phyloP scores from a whole-genome alignment of 139 green algal genomes.

The Zygnema circumcarinatum region DNA sequence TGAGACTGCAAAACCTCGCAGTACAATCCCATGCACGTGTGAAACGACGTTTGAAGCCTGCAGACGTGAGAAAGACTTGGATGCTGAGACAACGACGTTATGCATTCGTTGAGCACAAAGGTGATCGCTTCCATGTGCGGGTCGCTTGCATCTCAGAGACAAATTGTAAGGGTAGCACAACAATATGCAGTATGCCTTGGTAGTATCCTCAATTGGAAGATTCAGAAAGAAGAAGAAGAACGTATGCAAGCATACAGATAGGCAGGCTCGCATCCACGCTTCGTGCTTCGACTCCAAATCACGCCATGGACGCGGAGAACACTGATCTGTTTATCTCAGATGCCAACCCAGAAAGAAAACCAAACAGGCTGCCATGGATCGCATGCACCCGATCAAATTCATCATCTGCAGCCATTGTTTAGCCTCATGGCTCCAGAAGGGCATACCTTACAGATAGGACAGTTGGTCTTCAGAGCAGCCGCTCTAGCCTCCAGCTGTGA shows the following conservation, averaged over 20 bases:
- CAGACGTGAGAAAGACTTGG: not conserved
- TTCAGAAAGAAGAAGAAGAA: too few species aligned
- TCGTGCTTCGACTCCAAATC: too few species aligned
- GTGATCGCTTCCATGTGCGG: not conserved
- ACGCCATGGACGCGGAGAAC: not conserved
- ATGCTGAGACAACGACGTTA: not conserved
- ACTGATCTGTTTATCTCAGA: not conserved
- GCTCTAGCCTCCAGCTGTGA: conserved; percentile 48
- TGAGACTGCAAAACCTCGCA: conserved; percentile 18
- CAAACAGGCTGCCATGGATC: not conserved
- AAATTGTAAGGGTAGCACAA: not conserved
- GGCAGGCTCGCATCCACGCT: too few species aligned
- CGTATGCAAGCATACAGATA: too few species aligned
- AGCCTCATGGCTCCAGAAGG: not conserved
- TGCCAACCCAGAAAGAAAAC: not conserved
- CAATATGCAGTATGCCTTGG: not conserved
- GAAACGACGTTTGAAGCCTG: not conserved
- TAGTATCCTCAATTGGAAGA: too few species aligned
- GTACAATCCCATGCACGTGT: not conserved
- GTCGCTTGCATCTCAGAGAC: not conserved
- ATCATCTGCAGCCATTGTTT: too few species aligned
- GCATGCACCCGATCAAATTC: too few species aligned
- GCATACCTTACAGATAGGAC: conserved; percentile 53
- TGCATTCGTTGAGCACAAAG: not conserved
- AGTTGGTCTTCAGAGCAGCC: conserved; percentile 39